phyloP scores from a whole-genome alignment of 805 yeast species.

The Wickerhamiella parazyma region DNA sequence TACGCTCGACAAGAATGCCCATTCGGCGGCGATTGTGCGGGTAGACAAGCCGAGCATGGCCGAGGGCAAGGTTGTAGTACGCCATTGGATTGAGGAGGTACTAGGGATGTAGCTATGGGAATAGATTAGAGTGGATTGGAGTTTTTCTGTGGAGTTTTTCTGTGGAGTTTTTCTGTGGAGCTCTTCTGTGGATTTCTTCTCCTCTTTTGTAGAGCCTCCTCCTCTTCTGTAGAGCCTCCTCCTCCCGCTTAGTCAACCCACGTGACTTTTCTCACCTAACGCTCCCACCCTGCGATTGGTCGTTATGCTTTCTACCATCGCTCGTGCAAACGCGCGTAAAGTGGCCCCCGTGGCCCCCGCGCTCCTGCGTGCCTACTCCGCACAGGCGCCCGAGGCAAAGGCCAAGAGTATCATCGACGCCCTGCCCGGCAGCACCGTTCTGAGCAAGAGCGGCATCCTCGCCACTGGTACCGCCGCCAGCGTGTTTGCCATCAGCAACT shows the following conservation, averaged over 20 bases:
- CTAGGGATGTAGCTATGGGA: slow-evolving; percentile 20
- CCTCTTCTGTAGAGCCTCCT: too few relatives aligned
- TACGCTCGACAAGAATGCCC: slow-evolving; percentile 51
- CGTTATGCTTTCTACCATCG: slow-evolving; percentile 8
- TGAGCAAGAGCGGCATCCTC: slow-evolving; percentile 87
- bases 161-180: too few relatives aligned
- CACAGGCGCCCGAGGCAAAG: slow-evolving; percentile 59
- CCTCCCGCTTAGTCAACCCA: not conserved
- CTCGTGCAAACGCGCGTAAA: slow-evolving; percentile 8
- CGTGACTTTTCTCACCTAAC: slow-evolving; percentile 4
- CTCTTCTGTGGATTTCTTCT: too few relatives aligned
- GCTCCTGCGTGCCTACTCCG: slow-evolving; percentile 22
- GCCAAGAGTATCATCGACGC: slow-evolving; percentile 84
- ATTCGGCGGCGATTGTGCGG: slow-evolving; percentile 71
- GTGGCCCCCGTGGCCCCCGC: slow-evolving; percentile 10
- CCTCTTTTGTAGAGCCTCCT: too few relatives aligned
- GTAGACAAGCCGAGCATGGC: slow-evolving; percentile 37
- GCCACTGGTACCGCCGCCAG: slow-evolving; percentile 94
- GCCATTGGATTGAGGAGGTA: slow-evolving; percentile 45
- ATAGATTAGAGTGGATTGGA: too few relatives aligned
- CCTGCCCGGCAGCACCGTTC: slow-evolving; percentile 76
- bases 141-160: too few relatives aligned
- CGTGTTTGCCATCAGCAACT: slow-evolving; percentile 85
- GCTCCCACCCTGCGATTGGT: slow-evolving; percentile 6
- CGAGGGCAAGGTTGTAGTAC: slow-evolving; percentile 58